Evolutionary conservation across 495 filamentous ascomycete species (phyloP), one percentile per base, ranked within the genome.

Genomic region (Penicillium ucsense): DNA sequence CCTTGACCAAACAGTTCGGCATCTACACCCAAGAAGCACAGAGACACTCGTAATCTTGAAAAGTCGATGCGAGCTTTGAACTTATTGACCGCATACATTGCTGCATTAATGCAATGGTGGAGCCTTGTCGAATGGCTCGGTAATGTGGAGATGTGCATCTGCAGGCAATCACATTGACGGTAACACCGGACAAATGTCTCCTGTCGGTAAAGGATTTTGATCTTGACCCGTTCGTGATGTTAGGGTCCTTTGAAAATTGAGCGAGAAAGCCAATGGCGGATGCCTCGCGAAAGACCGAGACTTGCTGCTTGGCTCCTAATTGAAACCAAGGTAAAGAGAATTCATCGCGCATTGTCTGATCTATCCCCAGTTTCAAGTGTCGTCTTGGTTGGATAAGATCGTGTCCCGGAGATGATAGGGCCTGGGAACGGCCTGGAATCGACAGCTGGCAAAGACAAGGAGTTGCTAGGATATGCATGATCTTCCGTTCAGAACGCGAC

Each of bases 381-480:
- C 8, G 4, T 52, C 60, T 46, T 35, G 31, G 32, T 45, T 35
- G 32, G 48, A 44, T 50, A 53, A 48, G 51, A 59, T 57, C 54
- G 56, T 62, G 53, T 58, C 55, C 59, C 59, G 53, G 52, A 55
- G 43, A 38, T 37, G 43, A 48, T 49, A 33, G 56, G 55, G 49
- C 52, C 56, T 59, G 57, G 56, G 60, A 50, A 64, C 56, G 63
- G 62, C 64, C 63, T 66, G 55, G 47, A 51, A 49, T 55, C 62
- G 68, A 65, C 68, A 70, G 60, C 63, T 72, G 64, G 69, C 64
- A 64, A 51, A 50, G 56, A 47, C 43, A 50, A 46, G 57, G 49
- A 65, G 55, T 49, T 54, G 57, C 49, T 57, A 57, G 58, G 53
- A 56, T 50, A 65, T 69, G 67, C 68, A 72, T 55, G 65, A 65